Percentiles rank a stretch among this genome's conserved stretches.
These are phyloP conservation scores for Daedaleopsis sinensis DNA, from an alignment of 768 basidiomycete genomes.

Conservation along the genomic window DNA sequence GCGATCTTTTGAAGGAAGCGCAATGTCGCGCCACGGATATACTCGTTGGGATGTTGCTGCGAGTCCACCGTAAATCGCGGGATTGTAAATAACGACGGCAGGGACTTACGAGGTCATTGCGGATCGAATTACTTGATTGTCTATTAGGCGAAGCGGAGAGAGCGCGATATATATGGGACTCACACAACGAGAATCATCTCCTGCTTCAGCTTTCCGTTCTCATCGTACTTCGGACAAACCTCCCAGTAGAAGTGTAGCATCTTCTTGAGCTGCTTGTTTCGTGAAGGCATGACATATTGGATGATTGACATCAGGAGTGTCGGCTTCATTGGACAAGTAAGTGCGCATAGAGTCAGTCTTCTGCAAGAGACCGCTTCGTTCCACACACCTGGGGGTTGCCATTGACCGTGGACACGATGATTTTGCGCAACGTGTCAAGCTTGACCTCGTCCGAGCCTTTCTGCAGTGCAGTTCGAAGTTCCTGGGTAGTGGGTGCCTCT, in stretches of 20 bases:
- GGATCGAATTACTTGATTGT: constrained; percentile 82
- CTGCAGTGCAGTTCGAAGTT: constrained; percentile 82
- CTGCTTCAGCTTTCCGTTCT: constrained; percentile 96
- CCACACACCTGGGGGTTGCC: constrained; percentile 83
- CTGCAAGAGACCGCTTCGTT: neutral
- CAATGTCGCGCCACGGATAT: constrained; percentile 96
- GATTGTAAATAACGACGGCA: neutral
- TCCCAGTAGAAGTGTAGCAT: constrained; percentile 96
- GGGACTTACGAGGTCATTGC: constrained; percentile 86
- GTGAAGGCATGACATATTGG: constrained; percentile 94
- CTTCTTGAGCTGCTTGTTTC: constrained; percentile 97
- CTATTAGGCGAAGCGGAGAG: neutral
- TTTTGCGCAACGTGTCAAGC: constrained; percentile 92
- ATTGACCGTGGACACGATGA: constrained; percentile 92
- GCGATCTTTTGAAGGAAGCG: constrained; percentile 96
- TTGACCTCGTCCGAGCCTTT: constrained; percentile 98
- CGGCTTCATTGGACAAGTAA: constrained; percentile 55
- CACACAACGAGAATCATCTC: constrained; percentile 99
- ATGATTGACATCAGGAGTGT: constrained; percentile 96
- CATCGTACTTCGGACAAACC: constrained; percentile 97
- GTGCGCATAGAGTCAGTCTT: constrained; percentile 2
- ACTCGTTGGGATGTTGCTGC: constrained; percentile 99
- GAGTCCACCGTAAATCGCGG: neutral
- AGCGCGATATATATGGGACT: constrained; percentile 35
- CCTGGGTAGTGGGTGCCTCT: constrained; percentile 79